phyloP scores from a whole-genome alignment of 306 rosid genomes.

The Sicyos edulis region DNA sequence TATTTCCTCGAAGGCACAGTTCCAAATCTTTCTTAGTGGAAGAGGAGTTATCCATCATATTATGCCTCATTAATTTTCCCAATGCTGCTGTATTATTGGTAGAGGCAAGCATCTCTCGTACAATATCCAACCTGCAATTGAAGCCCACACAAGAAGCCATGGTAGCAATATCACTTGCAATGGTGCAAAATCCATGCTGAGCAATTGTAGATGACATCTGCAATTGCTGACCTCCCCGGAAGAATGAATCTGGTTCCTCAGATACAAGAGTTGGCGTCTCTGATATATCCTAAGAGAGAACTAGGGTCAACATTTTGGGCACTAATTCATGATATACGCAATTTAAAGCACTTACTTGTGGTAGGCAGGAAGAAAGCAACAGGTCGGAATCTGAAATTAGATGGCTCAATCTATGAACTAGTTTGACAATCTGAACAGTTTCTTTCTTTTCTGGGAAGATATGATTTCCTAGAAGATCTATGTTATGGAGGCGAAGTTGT shows the following conservation, averaged over 20 bases:
- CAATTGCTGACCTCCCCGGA: conserved; percentile 50
- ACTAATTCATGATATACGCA: conserved; percentile 6
- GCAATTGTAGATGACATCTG: conserved; percentile 58
- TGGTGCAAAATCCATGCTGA: conserved; percentile 71
- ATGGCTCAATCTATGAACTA: conserved; percentile 50
- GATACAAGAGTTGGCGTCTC: conserved; percentile 40
- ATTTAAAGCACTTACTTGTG: conserved; percentile 40
- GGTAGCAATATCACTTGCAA: conserved; percentile 44
- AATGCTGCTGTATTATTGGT: conserved; percentile 41
- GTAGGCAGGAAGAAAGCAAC: conserved; percentile 42
- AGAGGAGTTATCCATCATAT: conserved; percentile 22
- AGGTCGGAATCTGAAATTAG: conserved; percentile 68
- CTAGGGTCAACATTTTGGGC: conserved; percentile 24
- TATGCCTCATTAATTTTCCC: conserved; percentile 50
- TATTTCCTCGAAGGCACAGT: conserved; percentile 26
- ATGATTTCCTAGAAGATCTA: conserved; percentile 52
- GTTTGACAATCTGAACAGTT: conserved; percentile 43
- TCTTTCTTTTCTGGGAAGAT: conserved; percentile 38
- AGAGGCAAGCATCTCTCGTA: conserved; percentile 60
- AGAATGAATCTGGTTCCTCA: conserved; percentile 42
- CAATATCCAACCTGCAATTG: conserved; percentile 38
- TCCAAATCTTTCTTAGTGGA: conserved; percentile 30
- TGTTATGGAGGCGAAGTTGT: conserved; percentile 38
- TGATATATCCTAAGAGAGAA: conserved; percentile 44
- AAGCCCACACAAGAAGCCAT: conserved; percentile 41